Base-by-base conservation (phyloP, 805 yeast species). In the Yarrowia sp. region DNA sequence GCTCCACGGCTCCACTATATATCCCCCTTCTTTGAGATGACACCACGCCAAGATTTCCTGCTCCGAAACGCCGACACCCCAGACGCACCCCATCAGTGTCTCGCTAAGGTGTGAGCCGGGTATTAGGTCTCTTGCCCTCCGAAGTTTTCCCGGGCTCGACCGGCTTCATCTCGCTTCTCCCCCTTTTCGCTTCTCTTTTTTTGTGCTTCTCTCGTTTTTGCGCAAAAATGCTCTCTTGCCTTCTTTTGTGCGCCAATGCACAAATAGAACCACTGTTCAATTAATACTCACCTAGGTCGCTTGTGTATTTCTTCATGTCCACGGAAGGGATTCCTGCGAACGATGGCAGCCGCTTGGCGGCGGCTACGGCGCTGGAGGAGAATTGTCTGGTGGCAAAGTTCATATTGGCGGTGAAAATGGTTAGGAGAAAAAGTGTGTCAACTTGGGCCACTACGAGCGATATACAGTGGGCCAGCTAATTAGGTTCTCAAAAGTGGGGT, bases 311-410 rank as follows among this genome's bases (percentile, higher is more conserved):
- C 21, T 71, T 69, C 35, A 75, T 62, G 65, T 75, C 72, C 36
- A 72, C 71, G 10, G 76, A 67, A 33, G 67, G 65, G 51, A 75
- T 74, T 41, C 71, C 73, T 24, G 73, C 73, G 41, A 75, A 70
- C 26, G 77, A 73, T 12, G 78, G 78, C 64, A 73, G 64, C n/a
- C 75, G 66, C 36, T 63, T 64, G 65, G 65, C 43, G 6, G 63
- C 63, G 12, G 41, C 63, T 7, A 33, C 9, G 24, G 51, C 49
- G 7, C 32, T 16, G 30, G 41, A 9, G 63, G 49, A 32, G 41
- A 58, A 58, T n/a, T 41, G 38, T 32, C 63, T 51, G 26, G 38
- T 28, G 6, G 36, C 61, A 26, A 54, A 38, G 35, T 35, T 51
- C 44, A 38, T 54, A 35, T 36, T 16, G 3, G 35, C 24, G 33